These are phyloP conservation scores for Vararia minispora DNA, from an alignment of 768 basidiomycete genomes.

Conservation along the genomic window DNA sequence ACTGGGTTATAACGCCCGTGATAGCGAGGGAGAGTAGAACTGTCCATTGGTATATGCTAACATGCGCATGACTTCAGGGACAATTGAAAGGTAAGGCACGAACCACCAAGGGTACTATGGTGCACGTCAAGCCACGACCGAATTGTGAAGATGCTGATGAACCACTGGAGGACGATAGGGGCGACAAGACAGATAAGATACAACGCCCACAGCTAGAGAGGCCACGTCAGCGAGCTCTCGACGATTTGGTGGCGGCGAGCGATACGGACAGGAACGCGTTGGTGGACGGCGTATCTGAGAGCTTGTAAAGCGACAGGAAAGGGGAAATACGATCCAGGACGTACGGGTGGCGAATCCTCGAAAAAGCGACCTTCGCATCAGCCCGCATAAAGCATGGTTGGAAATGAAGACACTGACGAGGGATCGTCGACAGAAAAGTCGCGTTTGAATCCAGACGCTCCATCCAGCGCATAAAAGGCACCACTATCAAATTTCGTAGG, in stretches of 20 bases:
- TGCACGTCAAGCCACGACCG: slow-evolving; percentile 84
- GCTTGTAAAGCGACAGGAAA: neutral
- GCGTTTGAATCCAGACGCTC: slow-evolving; percentile 57
- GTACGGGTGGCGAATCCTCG: slow-evolving; percentile 28
- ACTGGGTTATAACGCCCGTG: slow-evolving; percentile 75
- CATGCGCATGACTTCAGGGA: no score
- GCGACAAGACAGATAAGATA: slow-evolving; percentile 37
- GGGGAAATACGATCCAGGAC: slow-evolving; percentile 7
- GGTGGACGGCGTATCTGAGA: slow-evolving; percentile 51
- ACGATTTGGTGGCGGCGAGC: neutral
- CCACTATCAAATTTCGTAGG: slow-evolving; percentile 29
- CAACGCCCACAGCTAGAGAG: slow-evolving; percentile 6
- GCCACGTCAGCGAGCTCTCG: no score
- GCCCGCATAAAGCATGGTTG: slow-evolving; percentile 7
- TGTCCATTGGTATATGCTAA: slow-evolving; percentile 15
- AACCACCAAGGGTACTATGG: slow-evolving; percentile 40
- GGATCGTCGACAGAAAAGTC: slow-evolving; percentile 69
- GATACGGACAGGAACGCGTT: slow-evolving; percentile 59
- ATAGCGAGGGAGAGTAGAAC: slow-evolving; percentile 61
- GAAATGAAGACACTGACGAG: slow-evolving; percentile 35
- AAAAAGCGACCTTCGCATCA: no score
- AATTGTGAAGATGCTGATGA: slow-evolving; percentile 60
- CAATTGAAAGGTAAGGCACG: no score
- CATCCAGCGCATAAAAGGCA: slow-evolving; percentile 48
- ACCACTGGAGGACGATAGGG: slow-evolving; percentile 55